Evolutionary conservation across 2,329 filamentous ascomycete genomes (phyloP).

Genomic region (Neofusicoccum sp.): DNA sequence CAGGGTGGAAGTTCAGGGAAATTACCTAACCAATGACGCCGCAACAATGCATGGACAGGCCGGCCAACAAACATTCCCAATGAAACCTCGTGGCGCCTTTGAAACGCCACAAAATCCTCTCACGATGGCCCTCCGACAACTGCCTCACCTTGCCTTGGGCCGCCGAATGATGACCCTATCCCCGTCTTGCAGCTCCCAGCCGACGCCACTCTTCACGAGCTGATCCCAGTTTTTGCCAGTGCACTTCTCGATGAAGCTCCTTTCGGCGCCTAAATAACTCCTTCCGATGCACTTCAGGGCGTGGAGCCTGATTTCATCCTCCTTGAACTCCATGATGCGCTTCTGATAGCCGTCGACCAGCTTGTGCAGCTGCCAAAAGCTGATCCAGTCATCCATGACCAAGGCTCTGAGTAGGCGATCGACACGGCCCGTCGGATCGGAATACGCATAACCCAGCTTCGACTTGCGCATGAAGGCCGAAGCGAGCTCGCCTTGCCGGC

Average conservation of each 20-base stretch:
- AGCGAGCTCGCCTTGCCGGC: slow-evolving; percentile 73
- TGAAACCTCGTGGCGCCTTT: neutral
- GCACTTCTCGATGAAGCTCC: slow-evolving; percentile 68
- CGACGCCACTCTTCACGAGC: slow-evolving; percentile 72
- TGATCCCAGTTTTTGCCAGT: slow-evolving; percentile 72
- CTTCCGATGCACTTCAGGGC: slow-evolving; percentile 84
- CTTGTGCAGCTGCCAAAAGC: slow-evolving; percentile 71
- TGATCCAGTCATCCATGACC: slow-evolving; percentile 78
- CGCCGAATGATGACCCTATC: slow-evolving; percentile 76
- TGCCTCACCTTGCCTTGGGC: slow-evolving; percentile 46
- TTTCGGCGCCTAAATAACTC: slow-evolving; percentile 75
- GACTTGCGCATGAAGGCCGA: slow-evolving; percentile 72
- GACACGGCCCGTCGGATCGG: slow-evolving; percentile 51
- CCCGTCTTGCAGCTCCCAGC: slow-evolving; percentile 76
- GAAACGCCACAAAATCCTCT: neutral
- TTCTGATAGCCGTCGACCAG: slow-evolving; percentile 80
- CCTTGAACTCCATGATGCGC: slow-evolving; percentile 79
- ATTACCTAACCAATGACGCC: slow-evolving; percentile 6
- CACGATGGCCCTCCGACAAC: neutral
- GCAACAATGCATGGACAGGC: slow-evolving; percentile 13
- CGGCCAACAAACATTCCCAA: neutral
- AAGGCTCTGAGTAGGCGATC: slow-evolving; percentile 70
- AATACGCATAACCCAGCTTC: slow-evolving; percentile 29
- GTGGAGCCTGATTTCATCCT: slow-evolving; percentile 71
- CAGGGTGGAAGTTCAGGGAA: neutral